These are phyloP conservation scores for Rosa chinensis DNA, from an alignment of 306 rosid species.

Conservation along the genomic window DNA sequence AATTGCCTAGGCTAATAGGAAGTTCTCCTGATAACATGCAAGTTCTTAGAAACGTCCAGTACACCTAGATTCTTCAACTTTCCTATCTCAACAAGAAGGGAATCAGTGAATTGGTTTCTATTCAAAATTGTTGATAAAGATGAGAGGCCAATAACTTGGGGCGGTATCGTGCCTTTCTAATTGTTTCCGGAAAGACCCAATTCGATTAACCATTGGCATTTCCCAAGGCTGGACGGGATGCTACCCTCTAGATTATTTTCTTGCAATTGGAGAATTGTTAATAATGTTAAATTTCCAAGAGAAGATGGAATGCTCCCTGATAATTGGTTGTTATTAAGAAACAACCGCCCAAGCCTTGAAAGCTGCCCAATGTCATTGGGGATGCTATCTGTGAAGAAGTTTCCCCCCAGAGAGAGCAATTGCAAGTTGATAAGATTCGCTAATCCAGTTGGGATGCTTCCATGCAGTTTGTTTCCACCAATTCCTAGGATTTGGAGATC, in stretches of 20 bases:
- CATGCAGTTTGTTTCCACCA: accelerated
- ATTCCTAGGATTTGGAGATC: accelerated
- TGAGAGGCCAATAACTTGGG: background rate
- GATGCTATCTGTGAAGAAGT: background rate
- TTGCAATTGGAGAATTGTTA: accelerated
- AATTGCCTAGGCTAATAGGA: background rate
- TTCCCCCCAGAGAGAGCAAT: accelerated
- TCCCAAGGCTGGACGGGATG: background rate
- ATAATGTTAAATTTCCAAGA: background rate
- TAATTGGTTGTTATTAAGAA: background rate
- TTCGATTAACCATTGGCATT: background rate
- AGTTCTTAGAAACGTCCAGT: background rate
- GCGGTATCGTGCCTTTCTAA: background rate
- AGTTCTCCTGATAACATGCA: background rate
- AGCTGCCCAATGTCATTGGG: background rate
- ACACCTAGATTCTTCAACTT: background rate
- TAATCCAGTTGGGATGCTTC: background rate
- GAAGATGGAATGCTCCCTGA: background rate
- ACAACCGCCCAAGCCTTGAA: accelerated
- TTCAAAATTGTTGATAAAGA: background rate
- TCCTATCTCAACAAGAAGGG: background rate
- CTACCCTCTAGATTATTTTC: background rate
- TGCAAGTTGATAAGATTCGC: background rate
- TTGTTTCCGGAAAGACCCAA: background rate
- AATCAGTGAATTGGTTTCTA: background rate